phyloP scores from a whole-genome alignment of 2,329 filamentous ascomycete genomes.

The Phoma sp. region DNA sequence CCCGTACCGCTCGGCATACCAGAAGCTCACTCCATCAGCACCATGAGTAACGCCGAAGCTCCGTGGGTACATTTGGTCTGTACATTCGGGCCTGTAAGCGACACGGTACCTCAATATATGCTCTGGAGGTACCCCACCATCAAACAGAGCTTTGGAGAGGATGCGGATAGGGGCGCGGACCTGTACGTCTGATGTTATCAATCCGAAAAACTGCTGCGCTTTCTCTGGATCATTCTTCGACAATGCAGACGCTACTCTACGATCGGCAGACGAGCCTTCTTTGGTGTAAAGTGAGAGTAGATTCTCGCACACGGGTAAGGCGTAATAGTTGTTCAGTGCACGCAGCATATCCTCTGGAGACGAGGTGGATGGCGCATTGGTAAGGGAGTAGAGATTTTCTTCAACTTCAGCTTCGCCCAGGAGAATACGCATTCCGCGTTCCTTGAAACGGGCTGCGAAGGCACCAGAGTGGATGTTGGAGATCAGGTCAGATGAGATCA shows the following conservation, averaged over 20 bases:
- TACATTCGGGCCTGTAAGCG: constrained; percentile 11
- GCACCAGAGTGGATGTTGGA: constrained; percentile 3
- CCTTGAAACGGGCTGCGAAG: constrained; percentile 13
- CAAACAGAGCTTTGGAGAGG: constrained; percentile 6
- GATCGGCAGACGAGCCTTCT: constrained; percentile 2
- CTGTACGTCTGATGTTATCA: constrained; percentile 15
- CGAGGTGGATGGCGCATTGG: constrained; percentile 6
- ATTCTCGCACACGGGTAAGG: constrained; percentile 2
- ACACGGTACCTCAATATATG: constrained; percentile 8
- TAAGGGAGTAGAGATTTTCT: constrained; percentile 7
- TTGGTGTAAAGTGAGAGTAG: constrained; percentile 4
- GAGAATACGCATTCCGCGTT: constrained; percentile 8
- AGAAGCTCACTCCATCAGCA: constrained; percentile 13
- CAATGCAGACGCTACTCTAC: not conserved
- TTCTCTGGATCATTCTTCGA: not conserved
- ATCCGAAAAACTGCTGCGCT: constrained; percentile 6
- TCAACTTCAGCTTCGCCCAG: constrained; percentile 12
- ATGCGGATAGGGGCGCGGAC: constrained; percentile 13
- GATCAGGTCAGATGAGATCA: constrained; percentile 2
- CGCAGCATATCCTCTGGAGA: constrained; percentile 5
- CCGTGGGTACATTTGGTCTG: constrained; percentile 5
- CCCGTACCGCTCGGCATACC: constrained; percentile 7
- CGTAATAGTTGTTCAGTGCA: constrained; percentile 14
- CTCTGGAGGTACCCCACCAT: constrained; percentile 7
- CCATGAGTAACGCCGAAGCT: constrained; percentile 11